These are phyloP conservation scores for Fusarium neocosmosporiellum DNA, from an alignment of 2,329 filamentous ascomycete species.

Conservation along the genomic window DNA sequence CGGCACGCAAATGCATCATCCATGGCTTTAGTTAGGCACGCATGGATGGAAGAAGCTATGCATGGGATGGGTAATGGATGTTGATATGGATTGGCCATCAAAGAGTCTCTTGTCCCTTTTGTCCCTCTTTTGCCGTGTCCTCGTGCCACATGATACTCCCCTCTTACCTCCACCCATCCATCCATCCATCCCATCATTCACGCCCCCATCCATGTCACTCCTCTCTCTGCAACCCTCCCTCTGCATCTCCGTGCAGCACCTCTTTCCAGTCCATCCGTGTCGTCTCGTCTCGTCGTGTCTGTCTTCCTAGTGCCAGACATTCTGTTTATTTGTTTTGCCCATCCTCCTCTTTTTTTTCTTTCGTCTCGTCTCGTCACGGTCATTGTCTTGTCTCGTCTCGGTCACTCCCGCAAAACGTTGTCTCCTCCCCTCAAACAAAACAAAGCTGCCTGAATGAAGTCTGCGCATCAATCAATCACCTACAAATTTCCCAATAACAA, in stretches of 20 bases:
- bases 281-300: not conserved
- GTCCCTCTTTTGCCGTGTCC: conserved; percentile 8
- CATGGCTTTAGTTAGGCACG: not conserved
- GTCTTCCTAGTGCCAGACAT: conserved; percentile 3
- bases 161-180: not conserved
- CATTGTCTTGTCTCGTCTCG: not conserved
- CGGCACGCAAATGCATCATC: not conserved
- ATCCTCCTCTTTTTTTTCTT: conserved; percentile 7
- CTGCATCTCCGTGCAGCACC: conserved; percentile 5
- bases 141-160: conserved; percentile 8
- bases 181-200: conserved; percentile 20
- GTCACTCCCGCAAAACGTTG: not conserved
- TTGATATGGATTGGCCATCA: conserved; percentile 14
- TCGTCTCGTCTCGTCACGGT: not conserved
- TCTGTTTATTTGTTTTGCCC: conserved; percentile 19
- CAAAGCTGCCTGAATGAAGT: not conserved
- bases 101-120: not conserved
- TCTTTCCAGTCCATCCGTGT: not conserved
- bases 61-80: not conserved
- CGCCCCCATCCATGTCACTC: conserved; percentile 3
- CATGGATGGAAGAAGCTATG: not conserved
- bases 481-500: conserved; percentile 37
- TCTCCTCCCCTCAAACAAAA: not conserved
- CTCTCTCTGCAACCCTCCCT: conserved; percentile 6
- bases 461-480: conserved; percentile 28